A percentile compares a stretch with the other conserved stretches of the same genome.
Conservation (phyloP, 2,329 filamentous ascomycete species). For the Pseudopithomyces chartarum region DNA sequence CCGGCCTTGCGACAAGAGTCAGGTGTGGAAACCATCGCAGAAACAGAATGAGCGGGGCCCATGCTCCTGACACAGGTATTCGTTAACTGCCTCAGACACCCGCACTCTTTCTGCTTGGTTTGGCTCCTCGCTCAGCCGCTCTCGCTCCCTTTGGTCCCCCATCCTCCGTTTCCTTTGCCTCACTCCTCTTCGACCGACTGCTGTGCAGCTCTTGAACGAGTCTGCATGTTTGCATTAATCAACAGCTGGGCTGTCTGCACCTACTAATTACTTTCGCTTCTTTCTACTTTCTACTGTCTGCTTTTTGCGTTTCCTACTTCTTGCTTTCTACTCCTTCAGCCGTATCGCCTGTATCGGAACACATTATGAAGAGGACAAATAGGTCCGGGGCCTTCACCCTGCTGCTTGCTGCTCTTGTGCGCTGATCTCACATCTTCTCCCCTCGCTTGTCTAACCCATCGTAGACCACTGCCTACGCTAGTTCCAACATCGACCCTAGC, state of each 20-base stretch:
- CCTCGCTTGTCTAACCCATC: slow-evolving; percentile 20
- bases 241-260: slow-evolving; percentile 44
- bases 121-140: slow-evolving; percentile 37
- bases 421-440: slow-evolving; percentile 9
- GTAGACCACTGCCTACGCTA: slow-evolving; percentile 32
- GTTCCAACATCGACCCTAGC: slow-evolving; percentile 29
- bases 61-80: slow-evolving; percentile 18
- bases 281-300: slow-evolving; percentile 4
- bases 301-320: slow-evolving; percentile 4
- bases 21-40: slow-evolving; percentile 29
- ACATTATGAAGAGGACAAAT: slow-evolving; percentile 38
- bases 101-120: slow-evolving; percentile 33
- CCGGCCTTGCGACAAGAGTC: slow-evolving; percentile 30
- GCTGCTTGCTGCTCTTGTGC: slow-evolving; percentile 37
- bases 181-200: slow-evolving; percentile 36
- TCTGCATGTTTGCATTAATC: slow-evolving; percentile 39
- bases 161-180: slow-evolving; percentile 17
- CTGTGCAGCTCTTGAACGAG: slow-evolving; percentile 43
- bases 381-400: slow-evolving; percentile 30
- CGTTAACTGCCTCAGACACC: slow-evolving; percentile 36
- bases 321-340: not conserved
- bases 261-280: slow-evolving; percentile 28
- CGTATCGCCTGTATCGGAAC: not conserved
- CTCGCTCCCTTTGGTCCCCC: slow-evolving; percentile 31
- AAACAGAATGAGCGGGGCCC: slow-evolving; percentile 36